Evolutionary conservation across 179 eudicot genomes (phyloP), one percentile per base, ranked within the genome.

Genomic region (Spergularia azorica): DNA sequence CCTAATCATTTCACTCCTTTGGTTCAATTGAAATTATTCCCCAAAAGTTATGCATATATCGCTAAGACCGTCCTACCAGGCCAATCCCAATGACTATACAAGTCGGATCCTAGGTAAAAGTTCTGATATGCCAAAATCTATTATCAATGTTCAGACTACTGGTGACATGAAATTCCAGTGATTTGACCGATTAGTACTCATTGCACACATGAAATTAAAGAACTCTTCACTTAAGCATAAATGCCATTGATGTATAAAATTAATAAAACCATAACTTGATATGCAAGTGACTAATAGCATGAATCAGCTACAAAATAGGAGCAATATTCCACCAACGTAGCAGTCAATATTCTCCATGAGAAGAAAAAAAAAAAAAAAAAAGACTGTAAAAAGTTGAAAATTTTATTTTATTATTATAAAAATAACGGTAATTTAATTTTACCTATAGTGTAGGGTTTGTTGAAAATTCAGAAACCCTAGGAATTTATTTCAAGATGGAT

Each of bases 401-500:
- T 0, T n/a, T 1, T 26, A 26, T 26, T 26, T 36, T 36, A 36
- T 21, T 6, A 12, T 18, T 38, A 10, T n/a, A 20, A 57, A 69
- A 41, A 63, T 1, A 13, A 54, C 18, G 2, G 63, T 14, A 13
- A 60, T n/a, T 3, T 18, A 15, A 41, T 60, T 66, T 69, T 74
- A 82, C 85, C 85, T 79, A 32, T 63, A 59, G 78, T 65, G 75
- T 78, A 77, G 82, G 80, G 56, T 67, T 71, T 46, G 74, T 82
- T 79, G 70, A 39, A 67, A 26, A 64, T 41, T 52, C 21, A 65
- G 77, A 82, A 78, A 79, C 79, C 73, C 74, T 71, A 82, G 55
- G 76, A 73, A 61, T 76, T 73, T 84, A 82, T 7, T 4, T 62
- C 43, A 87, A 86, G 90, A 81, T 3, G 95, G 95, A 72, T 86